Conservation (phyloP, 805 yeast genomes). For the Suhomyces emberorum region DNA sequence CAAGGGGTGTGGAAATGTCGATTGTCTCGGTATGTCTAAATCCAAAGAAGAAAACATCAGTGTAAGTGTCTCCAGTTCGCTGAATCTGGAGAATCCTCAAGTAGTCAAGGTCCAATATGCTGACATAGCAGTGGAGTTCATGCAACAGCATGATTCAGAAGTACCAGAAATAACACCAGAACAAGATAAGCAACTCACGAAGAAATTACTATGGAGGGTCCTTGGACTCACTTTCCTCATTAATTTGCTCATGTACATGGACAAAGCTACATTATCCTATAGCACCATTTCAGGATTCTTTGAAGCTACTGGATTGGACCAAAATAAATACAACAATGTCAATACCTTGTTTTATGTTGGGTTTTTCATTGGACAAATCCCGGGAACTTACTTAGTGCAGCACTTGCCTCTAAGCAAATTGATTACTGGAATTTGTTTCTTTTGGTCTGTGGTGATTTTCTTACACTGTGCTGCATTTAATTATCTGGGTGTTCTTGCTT, state of each 20-base stretch:
- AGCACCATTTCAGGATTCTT: conserved; percentile 47
- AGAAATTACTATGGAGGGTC: conserved; percentile 36
- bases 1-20: too few species aligned
- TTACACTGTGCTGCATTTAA: conserved; percentile 44
- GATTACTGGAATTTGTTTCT: conserved; percentile 30
- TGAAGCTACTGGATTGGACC: conserved; percentile 43
- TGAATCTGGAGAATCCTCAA: background rate
- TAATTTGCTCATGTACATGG: conserved; percentile 44
- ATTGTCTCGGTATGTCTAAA: too few species aligned
- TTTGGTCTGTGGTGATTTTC: conserved; percentile 48
- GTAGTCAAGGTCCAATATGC: conserved; percentile 21
- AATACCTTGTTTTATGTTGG: conserved; percentile 56
- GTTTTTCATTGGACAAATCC: conserved; percentile 45
- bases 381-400: conserved; percentile 42
- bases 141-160: conserved; percentile 28
- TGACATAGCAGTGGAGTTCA: conserved; percentile 37
- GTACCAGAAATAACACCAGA: conserved; percentile 41
- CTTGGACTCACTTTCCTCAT: conserved; percentile 33
- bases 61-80: too few species aligned
- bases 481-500: conserved; percentile 44
- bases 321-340: conserved; percentile 43
- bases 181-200: conserved; percentile 35
- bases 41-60: too few species aligned
- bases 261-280: conserved; percentile 50
- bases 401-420: conserved; percentile 40